These are phyloP conservation scores for Fusarium anthophilum DNA, from an alignment of 2,329 filamentous ascomycete genomes.

Conservation along the genomic window DNA sequence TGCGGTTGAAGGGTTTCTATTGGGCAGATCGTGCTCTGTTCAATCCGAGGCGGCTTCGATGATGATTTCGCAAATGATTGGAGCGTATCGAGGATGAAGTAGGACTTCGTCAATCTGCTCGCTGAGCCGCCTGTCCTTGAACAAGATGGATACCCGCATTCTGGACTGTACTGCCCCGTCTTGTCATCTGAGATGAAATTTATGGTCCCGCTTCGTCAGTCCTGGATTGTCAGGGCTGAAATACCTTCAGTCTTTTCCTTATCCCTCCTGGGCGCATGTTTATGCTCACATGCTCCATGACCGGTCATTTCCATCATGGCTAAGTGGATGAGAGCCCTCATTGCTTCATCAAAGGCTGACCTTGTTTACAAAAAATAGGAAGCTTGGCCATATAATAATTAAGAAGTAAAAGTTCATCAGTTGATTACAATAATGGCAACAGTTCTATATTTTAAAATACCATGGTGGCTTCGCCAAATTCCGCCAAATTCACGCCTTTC, in stretches of 20 bases:
- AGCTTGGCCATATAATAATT: neutral
- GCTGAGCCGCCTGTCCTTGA: slow-evolving; percentile 11
- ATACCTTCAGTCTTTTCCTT: neutral
- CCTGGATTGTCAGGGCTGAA: slow-evolving; percentile 33
- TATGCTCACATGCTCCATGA: slow-evolving; percentile 9
- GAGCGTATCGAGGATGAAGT: neutral
- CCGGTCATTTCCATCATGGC: neutral
- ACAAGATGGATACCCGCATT: neutral
- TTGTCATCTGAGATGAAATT: neutral
- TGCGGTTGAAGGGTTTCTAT: slow-evolving; percentile 7
- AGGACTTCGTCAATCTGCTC: slow-evolving; percentile 6
- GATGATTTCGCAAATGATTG: slow-evolving; percentile 20
- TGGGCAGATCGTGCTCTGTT: slow-evolving; percentile 26
- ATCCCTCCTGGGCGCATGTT: neutral
- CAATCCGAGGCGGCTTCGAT: slow-evolving; percentile 25
- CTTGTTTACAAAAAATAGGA: neutral
- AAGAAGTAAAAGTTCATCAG: neutral
- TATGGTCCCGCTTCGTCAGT: slow-evolving; percentile 15
- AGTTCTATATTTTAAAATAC: neutral
- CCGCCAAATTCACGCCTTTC: slow-evolving; percentile 14
- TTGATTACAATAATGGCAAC: neutral
- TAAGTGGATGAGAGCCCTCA: neutral
- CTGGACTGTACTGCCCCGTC: neutral
- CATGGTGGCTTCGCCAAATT: slow-evolving; percentile 25
- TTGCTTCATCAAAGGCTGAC: neutral